These are phyloP conservation scores for Ochetophila trinervis DNA, from an alignment of 306 rosid species.

Conservation along the genomic window DNA sequence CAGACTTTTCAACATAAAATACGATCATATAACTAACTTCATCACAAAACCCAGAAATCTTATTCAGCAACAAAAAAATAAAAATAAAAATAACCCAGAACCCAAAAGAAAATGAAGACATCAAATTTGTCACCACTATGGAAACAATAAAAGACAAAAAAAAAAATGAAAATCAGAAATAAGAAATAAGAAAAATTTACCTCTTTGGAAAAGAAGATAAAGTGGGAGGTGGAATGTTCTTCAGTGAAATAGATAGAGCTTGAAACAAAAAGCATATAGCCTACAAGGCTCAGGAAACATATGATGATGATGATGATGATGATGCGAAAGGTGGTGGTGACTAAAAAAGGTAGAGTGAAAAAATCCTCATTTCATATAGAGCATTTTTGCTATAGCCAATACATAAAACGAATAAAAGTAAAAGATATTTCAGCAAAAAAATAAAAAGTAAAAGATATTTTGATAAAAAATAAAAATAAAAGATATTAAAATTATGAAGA, in stretches of 20 bases:
- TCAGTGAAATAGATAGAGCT: not conserved
- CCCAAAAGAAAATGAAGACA: not conserved
- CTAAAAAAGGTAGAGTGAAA: no score
- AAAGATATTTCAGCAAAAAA: accelerated
- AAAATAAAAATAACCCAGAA: not conserved
- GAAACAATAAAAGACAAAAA: no score
- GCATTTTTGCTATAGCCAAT: no score
- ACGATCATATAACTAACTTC: not conserved
- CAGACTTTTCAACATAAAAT: not conserved
- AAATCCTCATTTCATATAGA: no score
- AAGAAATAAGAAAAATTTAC: not conserved
- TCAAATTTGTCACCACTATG: not conserved
- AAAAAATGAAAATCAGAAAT: not conserved
- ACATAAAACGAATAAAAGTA: no score
- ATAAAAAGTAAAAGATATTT: no score
- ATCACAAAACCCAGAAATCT: not conserved
- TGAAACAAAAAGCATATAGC: not conserved
- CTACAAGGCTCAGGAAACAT: not conserved
- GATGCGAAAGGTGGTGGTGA: not conserved
- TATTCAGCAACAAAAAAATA: not conserved
- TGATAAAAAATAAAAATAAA: no score
- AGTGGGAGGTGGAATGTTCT: no score
- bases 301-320: no score
- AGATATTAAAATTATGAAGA: not conserved
- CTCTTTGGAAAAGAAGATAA: not conserved